Base-by-base conservation (phyloP, 208 protist genomes). In the Trypanosomatidae sp. region DNA sequence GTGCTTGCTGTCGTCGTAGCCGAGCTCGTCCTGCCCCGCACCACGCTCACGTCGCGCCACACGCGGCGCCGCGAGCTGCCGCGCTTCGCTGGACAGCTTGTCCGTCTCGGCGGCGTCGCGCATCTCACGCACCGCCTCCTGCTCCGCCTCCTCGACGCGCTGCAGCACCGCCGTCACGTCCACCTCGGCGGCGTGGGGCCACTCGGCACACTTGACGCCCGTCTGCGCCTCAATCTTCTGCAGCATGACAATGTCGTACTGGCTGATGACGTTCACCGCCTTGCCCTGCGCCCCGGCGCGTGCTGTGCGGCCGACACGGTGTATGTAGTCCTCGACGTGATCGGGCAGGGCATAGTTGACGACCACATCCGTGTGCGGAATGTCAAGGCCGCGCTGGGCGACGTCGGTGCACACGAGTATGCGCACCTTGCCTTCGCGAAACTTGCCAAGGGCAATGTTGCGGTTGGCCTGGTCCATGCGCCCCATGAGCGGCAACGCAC, bases 221-320 rank as follows among this genome's bases (percentile, higher is more conserved):
- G 96, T 92, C 38, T 95, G 64, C 33, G 95, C 45, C 82, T 99
- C 97, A 16, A 99, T 97, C 46, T 95, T 82, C 60, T 99, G 96
- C 43, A 98, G 95, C n/a, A 96, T 56, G 42, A 99, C 89, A 53
- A 99, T 95, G 64, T 99, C 97, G 74, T 99, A 99, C 71, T 96
- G 89, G 33, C 85, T 94, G 30, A 96, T 93, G 37, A 94, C 43
- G 59, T 92, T 96, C 6, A 97, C 61, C 15, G 94, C 92, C 43
- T 88, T 88, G 39, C 96, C 96, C 10, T 82, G 64, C 3, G 89
- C 82, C 10, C 96, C 96, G 11, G 96, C 72, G 47, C 97, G 85
- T 7, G 96, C 97, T 5, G 97, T 98, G 49, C 96, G 81, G 28
- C 97, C 96, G 5, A 98, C 88, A 48, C 96, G 81, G 48, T 99